A percentile compares a stretch with the other conserved stretches of the same genome.
Evolutionary conservation across 352 stramenopile species (phyloP).

Genomic region (Pythium oligandrum): DNA sequence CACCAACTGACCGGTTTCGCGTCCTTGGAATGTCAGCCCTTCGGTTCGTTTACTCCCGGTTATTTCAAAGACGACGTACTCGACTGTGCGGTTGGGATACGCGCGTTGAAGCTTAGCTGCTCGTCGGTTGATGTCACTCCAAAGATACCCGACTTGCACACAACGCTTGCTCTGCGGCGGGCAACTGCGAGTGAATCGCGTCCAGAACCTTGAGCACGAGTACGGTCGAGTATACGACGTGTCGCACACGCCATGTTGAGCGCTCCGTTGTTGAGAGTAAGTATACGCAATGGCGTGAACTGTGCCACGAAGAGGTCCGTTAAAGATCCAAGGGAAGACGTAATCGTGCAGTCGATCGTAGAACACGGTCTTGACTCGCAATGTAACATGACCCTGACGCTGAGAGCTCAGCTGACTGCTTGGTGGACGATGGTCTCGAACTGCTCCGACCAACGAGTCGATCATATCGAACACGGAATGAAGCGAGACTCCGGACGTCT

Average conservation of each 20-base stretch:
- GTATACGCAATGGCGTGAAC: slow-evolving; percentile 12
- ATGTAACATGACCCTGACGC: slow-evolving; percentile 3
- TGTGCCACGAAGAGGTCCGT: neutral
- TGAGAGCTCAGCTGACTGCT: neutral
- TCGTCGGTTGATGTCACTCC: slow-evolving; percentile 6
- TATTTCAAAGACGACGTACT: slow-evolving; percentile 8
- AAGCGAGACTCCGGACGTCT: neutral
- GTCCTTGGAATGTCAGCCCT: slow-evolving; percentile 3
- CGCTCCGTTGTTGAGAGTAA: neutral
- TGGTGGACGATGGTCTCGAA: neutral
- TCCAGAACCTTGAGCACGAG: slow-evolving; percentile 11
- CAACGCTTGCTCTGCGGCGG: neutral
- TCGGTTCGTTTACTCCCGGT: neutral
- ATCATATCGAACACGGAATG: slow-evolving; percentile 13
- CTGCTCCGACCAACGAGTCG: slow-evolving; percentile 12
- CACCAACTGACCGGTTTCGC: slow-evolving; percentile 2
- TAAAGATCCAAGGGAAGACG: slow-evolving; percentile 14
- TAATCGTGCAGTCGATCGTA: slow-evolving; percentile 16
- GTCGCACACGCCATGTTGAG: neutral
- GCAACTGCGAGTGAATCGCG: neutral
- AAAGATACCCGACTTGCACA: neutral
- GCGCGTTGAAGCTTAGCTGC: neutral
- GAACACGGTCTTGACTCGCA: slow-evolving; percentile 7
- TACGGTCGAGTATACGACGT: slow-evolving; percentile 1
- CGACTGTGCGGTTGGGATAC: slow-evolving; percentile 9